Conservation (phyloP, 2,329 filamentous ascomycete genomes). For the Camptophora hylomeconis region DNA sequence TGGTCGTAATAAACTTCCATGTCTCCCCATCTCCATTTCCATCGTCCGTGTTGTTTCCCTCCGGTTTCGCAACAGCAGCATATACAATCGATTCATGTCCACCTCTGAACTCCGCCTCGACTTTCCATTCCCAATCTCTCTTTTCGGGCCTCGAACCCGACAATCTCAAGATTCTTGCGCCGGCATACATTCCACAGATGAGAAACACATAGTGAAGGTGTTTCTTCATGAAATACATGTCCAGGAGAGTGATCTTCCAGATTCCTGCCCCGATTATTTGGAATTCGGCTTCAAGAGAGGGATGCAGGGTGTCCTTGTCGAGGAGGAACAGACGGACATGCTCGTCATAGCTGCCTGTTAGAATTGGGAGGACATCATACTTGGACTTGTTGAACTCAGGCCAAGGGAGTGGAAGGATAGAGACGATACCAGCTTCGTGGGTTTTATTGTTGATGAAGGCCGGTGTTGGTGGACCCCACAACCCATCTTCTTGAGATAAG, state of each 20-base stretch:
- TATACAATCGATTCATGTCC: conserved; percentile 87
- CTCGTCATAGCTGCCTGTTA: conserved; percentile 92
- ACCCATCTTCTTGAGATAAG: conserved; percentile 8
- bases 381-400: not conserved
- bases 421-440: conserved; percentile 73
- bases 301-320: conserved; percentile 17
- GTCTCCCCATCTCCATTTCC: conserved; percentile 17
- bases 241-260: conserved; percentile 60
- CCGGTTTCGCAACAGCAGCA: conserved; percentile 51
- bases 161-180: conserved; percentile 51
- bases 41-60: not conserved
- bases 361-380: conserved; percentile 37
- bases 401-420: conserved; percentile 58
- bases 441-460: conserved; percentile 34
- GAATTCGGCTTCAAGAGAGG: conserved; percentile 37
- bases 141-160: conserved; percentile 8
- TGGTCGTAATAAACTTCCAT: conserved; percentile 31
- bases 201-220: conserved; percentile 41
- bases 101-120: conserved; percentile 63
- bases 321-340: conserved; percentile 50
- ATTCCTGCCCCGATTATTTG: conserved; percentile 70
- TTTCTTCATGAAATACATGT: conserved; percentile 8
- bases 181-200: conserved; percentile 90
- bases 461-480: conserved; percentile 1
- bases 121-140: conserved; percentile 36